Conservation (phyloP, 2,329 filamentous ascomycete genomes). For the Ophiostoma quercus region DNA sequence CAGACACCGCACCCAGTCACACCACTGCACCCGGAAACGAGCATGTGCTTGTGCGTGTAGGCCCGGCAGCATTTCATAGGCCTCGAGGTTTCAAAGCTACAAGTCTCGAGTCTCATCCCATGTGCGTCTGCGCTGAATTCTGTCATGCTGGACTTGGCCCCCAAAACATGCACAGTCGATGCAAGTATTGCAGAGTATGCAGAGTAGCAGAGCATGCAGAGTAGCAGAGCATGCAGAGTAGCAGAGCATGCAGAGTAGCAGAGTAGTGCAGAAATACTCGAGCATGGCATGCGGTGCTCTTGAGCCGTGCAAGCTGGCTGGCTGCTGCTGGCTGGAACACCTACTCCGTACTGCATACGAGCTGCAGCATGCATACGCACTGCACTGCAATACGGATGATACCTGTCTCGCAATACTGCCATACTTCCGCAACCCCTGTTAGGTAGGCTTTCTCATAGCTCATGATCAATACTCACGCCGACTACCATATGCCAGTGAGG, state of each 20-base stretch:
- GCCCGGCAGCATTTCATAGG: background rate
- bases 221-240: no score
- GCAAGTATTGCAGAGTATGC: no score
- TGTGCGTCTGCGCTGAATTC: background rate
- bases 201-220: no score
- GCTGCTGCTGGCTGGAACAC: background rate
- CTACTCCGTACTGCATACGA: slow-evolving; percentile 3
- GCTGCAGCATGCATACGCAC: slow-evolving; percentile 9
- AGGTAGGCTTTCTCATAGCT: no score
- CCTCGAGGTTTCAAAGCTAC: no score
- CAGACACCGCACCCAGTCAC: background rate
- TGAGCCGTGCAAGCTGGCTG: background rate
- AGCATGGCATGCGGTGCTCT: background rate
- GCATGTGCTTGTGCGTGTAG: background rate
- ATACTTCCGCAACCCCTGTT: background rate
- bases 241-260: no score
- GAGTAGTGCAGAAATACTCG: background rate
- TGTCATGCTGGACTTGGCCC: background rate
- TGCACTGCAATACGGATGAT: slow-evolving; percentile 7
- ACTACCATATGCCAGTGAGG: background rate
- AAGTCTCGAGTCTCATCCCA: background rate
- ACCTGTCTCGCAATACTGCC: background rate
- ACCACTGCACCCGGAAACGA: background rate
- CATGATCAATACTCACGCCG: background rate
- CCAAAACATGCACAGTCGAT: background rate